Evolutionary conservation across 2,329 filamentous ascomycete species (phyloP), one percentile per base, ranked within the genome.

Genomic region (Xylariaceae sp.): DNA sequence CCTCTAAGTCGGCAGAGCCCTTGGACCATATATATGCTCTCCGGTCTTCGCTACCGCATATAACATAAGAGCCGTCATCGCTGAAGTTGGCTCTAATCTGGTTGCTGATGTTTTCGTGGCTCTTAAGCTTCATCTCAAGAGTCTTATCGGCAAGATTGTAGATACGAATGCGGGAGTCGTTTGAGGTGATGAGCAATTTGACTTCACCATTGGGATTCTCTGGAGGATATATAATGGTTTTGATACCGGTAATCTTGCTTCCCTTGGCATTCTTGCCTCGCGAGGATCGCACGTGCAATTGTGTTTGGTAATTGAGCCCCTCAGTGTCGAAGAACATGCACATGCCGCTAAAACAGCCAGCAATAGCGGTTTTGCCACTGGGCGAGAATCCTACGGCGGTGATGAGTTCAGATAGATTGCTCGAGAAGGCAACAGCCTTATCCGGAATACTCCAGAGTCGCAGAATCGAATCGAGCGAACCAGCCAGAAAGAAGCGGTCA

Each of bases 391-490:
- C 83, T 0, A 97, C 92, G 1, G 93, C 89, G 0, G 93, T 98
- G 51, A 97, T 90, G 65, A 97, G 86, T 55, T 96, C 91, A 0
- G 85, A 81, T 0, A 91, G 72, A 35, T 86, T 80, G 7, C 78
- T 84, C 53, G 84, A 85, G 62, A 83, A 97, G 0, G 91, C 91
- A 22, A 97, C 87, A n/a, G 78, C 82, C 64, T 94, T 96, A 65
- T 98, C 93, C 0, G 93, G 91, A 37, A 98, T 98, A 61, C 90
- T 96, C 93, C 93, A 98, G 2, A 98, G 70, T 14, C 93, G 79
- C 40, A 98, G 67, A 55, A 90, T 91, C 1, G 85, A 86, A 63
- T 98, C 93, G 6, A 97, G 75, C 1, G 89, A 95, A 7, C 93
- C 93, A 16, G 93, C 91, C 10, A 98, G 75, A 66, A 98, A 98